A percentile compares a stretch with the other conserved stretches of the same genome.
These are phyloP conservation scores for Botrytis medusae DNA, from an alignment of 2,329 filamentous ascomycete genomes.

Conservation along the genomic window DNA sequence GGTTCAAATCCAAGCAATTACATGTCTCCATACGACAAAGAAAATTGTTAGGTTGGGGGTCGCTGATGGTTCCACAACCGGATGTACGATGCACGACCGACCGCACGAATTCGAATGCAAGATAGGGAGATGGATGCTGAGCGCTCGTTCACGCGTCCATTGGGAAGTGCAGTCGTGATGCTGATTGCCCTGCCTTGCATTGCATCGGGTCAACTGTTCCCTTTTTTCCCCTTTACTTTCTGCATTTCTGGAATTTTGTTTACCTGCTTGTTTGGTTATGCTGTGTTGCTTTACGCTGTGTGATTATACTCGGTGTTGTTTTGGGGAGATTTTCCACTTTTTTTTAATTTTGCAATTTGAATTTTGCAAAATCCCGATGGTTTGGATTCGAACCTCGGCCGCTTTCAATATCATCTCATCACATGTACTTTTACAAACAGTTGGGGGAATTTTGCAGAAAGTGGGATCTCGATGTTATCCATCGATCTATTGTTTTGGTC, in stretches of 20 bases:
- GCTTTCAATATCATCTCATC: constrained; percentile 3
- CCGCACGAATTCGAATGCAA: constrained; percentile 5
- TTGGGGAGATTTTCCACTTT: not conserved
- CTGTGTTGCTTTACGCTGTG: not conserved
- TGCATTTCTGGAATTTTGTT: not conserved
- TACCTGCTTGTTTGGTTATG: not conserved
- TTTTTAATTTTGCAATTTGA: not conserved
- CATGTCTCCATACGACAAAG: not conserved
- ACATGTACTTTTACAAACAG: constrained; percentile 15
- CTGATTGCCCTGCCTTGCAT: not conserved
- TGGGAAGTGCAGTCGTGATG: not conserved
- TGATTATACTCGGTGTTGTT: constrained; percentile 4
- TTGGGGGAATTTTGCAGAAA: not conserved
- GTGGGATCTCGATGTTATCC: not conserved
- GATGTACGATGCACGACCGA: constrained; percentile 9
- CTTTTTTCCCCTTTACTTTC: not conserved
- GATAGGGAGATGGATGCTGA: constrained; percentile 8
- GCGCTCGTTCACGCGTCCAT: constrained; percentile 11
- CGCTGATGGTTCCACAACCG: not conserved
- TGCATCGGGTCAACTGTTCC: constrained; percentile 3
- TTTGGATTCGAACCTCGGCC: constrained; percentile 7
- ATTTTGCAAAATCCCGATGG: not conserved
- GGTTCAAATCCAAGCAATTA: not conserved
- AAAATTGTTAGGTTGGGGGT: not conserved
- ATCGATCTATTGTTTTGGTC: not conserved